Conservation (phyloP, 192 early-diverging fungal genomes). For the Linnemannia zychae region DNA sequence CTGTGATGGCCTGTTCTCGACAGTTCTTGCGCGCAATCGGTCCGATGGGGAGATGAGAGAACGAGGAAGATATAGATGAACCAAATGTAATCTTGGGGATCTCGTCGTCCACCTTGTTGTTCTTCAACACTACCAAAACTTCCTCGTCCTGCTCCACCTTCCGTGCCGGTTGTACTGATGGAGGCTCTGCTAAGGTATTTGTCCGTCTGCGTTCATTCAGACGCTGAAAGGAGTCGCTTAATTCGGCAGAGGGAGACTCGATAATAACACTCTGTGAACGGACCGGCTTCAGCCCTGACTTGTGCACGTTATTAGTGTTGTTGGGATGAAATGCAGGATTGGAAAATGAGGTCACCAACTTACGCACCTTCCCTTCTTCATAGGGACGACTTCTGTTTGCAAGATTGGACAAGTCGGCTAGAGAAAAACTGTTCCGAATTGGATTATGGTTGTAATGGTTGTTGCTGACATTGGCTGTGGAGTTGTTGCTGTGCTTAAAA, state of each 20-base stretch:
- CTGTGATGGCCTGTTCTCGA: slow-evolving; percentile 2
- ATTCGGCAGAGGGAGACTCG: slow-evolving; percentile 10
- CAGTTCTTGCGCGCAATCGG: slow-evolving; percentile 43
- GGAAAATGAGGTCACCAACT: slow-evolving; percentile 25
- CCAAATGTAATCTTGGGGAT: background rate
- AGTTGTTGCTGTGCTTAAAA: background rate
- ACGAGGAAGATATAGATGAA: background rate
- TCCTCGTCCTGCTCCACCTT: too few species aligned
- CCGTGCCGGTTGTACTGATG: background rate
- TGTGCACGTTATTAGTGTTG: background rate
- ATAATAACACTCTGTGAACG: background rate
- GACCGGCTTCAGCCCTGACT: background rate
- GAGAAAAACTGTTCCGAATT: background rate
- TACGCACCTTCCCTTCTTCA: slow-evolving; percentile 6
- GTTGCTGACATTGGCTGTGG: too few species aligned
- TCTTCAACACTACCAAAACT: background rate
- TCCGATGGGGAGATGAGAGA: slow-evolving; percentile 19
- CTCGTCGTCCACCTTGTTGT: background rate
- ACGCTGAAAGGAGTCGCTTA: background rate
- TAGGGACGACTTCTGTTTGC: background rate
- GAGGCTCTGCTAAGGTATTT: background rate
- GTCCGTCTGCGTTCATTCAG: background rate
- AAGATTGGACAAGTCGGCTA: background rate
- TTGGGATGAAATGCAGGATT: slow-evolving; percentile 7
- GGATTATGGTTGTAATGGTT: background rate